phyloP scores from a whole-genome alignment of 2,329 filamentous ascomycete genomes.

The Microsporum canis region DNA sequence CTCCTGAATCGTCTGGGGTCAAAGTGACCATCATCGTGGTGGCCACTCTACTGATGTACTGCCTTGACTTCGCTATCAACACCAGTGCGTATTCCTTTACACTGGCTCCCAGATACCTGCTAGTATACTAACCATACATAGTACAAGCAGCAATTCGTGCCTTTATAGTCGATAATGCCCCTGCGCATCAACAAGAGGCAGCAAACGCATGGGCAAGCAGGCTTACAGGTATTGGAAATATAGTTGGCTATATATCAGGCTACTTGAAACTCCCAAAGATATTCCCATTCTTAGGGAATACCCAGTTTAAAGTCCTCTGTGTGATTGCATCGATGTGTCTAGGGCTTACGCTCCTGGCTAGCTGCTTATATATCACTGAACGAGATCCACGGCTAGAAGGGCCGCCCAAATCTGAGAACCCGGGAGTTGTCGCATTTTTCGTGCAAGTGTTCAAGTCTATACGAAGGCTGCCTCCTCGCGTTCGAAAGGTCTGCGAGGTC shows the following conservation, averaged over 20 bases:
- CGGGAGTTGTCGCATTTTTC: constrained; percentile 69
- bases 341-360: constrained; percentile 56
- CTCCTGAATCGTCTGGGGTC: constrained; percentile 52
- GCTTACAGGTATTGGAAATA: constrained; percentile 77
- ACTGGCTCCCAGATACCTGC: background rate
- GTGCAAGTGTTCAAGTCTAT: constrained; percentile 64
- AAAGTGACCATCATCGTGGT: constrained; percentile 59
- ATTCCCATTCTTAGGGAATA: constrained; percentile 69
- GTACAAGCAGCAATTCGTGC: constrained; percentile 86
- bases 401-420: constrained; percentile 46
- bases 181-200: constrained; percentile 82
- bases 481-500: constrained; percentile 67
- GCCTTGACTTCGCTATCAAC: constrained; percentile 91
- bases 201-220: constrained; percentile 93
- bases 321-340: constrained; percentile 70
- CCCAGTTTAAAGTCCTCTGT: constrained; percentile 88
- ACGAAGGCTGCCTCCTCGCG: constrained; percentile 66
- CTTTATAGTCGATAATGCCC: constrained; percentile 87
- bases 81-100: constrained; percentile 47
- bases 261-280: constrained; percentile 66
- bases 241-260: constrained; percentile 77
- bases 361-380: constrained; percentile 59
- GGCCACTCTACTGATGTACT: constrained; percentile 77
- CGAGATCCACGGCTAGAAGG: constrained; percentile 67
- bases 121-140: constrained; percentile 19